phyloP scores from a whole-genome alignment of 768 basidiomycete genomes.

The Lentinula edodes region DNA sequence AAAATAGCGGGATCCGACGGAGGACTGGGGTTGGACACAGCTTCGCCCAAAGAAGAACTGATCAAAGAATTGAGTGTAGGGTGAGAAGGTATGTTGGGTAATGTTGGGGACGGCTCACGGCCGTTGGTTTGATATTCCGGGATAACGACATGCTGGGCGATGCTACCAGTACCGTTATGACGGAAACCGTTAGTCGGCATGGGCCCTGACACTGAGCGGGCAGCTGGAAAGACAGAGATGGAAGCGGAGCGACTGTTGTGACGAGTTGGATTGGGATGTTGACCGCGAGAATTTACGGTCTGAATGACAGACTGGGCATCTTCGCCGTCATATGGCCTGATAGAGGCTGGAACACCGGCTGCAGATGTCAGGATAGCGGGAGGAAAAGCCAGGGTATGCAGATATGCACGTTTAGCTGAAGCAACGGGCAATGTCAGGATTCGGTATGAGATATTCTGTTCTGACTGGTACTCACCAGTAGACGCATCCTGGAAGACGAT shows the following conservation, averaged over 20 bases:
- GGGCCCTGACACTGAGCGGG: conserved; percentile 22
- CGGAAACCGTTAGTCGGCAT: conserved; percentile 25
- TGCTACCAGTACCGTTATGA: conserved; percentile 30
- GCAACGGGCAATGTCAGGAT: conserved; percentile 1
- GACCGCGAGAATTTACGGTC: conserved; percentile 70
- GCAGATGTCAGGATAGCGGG: conserved; percentile 62
- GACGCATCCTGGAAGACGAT: conserved; percentile 92
- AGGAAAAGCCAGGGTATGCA: conserved; percentile 80
- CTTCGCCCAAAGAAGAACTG: conserved; percentile 60
- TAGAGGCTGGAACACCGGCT: conserved; percentile 48
- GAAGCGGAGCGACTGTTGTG: conserved; percentile 68
- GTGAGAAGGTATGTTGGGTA: conserved; percentile 75
- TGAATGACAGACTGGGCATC: conserved; percentile 87
- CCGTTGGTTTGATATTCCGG: conserved; percentile 43
- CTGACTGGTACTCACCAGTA: conserved; percentile 59
- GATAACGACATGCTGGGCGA: conserved; percentile 40
- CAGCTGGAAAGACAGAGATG: conserved; percentile 54
- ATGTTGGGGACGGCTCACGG: conserved; percentile 77
- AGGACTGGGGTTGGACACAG: conserved; percentile 38
- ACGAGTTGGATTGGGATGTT: conserved; percentile 59
- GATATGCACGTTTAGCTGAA: conserved; percentile 94
- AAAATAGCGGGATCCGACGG: conserved; percentile 68
- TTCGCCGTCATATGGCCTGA: conserved; percentile 91
- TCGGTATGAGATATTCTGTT: neutral
- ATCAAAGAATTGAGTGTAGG: conserved; percentile 84